phyloP scores from a whole-genome alignment of 1,284 basidiomycete species.

The Cutaneotrichosporon sp. region DNA sequence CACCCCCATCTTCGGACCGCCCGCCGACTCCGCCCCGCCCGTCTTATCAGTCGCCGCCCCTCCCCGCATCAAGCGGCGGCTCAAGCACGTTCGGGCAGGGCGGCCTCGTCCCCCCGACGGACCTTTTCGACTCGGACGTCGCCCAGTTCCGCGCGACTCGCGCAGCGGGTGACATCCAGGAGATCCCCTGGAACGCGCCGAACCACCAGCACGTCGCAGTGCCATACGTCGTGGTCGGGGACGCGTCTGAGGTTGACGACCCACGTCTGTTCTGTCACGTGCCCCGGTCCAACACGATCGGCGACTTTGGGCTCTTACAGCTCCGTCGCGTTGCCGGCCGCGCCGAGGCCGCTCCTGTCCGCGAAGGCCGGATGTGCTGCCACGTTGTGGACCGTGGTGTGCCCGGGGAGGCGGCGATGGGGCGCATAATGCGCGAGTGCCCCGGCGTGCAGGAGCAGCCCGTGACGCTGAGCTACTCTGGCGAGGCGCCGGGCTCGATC shows the following conservation, averaged over 20 bases:
- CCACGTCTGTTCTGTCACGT: conserved; percentile 10
- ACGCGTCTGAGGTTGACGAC: background rate
- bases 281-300: background rate
- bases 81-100: background rate
- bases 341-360: background rate
- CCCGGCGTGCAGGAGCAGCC: background rate
- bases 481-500: background rate
- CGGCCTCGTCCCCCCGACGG: background rate
- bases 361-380: conserved; percentile 8
- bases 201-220: conserved; percentile 8
- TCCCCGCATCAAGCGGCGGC: background rate
- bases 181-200: conserved; percentile 9
- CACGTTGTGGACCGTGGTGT: background rate
- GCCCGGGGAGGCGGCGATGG: background rate
- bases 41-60: background rate
- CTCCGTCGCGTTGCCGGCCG: conserved; percentile 9
- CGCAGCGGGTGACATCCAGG: background rate
- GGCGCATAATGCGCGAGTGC: conserved; percentile 10
- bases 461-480: conserved; percentile 1
- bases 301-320: conserved; percentile 11
- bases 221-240: conserved; percentile 5
- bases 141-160: conserved; percentile 1
- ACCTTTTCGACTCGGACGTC: conserved; percentile 1
- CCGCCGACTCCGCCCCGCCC: background rate
- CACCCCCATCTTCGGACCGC: background rate